Evolutionary conservation across 352 stramenopile species (phyloP).

Genomic region (Globisporangium radiosum): DNA sequence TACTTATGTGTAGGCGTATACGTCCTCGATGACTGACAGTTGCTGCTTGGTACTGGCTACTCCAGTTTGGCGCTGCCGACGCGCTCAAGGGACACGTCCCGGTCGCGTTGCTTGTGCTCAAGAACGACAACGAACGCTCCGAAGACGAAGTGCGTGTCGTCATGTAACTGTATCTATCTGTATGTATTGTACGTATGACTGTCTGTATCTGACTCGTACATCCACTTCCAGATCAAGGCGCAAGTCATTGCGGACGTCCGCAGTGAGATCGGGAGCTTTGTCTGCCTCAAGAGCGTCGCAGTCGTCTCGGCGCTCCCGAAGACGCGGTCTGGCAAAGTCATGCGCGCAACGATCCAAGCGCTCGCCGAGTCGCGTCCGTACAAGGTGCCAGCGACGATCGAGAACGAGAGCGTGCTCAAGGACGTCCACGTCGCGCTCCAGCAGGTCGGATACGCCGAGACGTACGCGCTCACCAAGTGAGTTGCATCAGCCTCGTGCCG

Average conservation of each 20-base stretch:
- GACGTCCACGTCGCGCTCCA: conserved; percentile 24
- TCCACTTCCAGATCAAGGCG: conserved; percentile 12
- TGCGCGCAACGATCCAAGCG: conserved; percentile 30
- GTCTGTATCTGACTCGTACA: no score
- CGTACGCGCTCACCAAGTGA: conserved; percentile 15
- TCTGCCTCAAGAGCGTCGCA: conserved; percentile 22
- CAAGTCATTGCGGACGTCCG: conserved; percentile 20
- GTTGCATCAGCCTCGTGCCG: no score
- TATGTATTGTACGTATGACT: background rate
- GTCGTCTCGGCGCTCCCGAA: conserved; percentile 24
- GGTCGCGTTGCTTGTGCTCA: conserved; percentile 26
- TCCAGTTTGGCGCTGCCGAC: conserved; percentile 16
- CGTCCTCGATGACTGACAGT: no score
- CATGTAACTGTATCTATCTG: background rate
- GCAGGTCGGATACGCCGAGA: conserved; percentile 26
- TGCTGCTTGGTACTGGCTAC: background rate
- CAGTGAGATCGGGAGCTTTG: conserved; percentile 23
- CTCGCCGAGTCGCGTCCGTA: conserved; percentile 31
- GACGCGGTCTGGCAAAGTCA: conserved; percentile 27
- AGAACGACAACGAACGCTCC: conserved; percentile 16
- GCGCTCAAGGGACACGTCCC: conserved; percentile 25
- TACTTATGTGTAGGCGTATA: no score
- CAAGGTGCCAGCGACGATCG: conserved; percentile 34
- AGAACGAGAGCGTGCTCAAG: conserved; percentile 26
- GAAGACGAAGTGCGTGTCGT: conserved; percentile 15